phyloP scores from a whole-genome alignment of 1,284 basidiomycete species.

The Ganoderma sinense region DNA sequence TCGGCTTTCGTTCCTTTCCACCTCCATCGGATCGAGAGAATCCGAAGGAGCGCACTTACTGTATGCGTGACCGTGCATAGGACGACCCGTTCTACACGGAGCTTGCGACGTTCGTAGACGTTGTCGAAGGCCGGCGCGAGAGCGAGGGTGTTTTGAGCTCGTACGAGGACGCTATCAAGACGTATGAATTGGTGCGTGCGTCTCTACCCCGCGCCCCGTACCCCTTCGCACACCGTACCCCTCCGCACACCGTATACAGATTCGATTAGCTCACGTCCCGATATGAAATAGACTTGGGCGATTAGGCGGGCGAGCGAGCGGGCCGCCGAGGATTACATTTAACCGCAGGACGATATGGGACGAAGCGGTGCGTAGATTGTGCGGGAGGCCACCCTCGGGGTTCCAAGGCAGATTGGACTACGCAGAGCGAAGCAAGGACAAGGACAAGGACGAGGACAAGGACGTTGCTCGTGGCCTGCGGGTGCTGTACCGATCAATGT shows the following conservation, averaged over 20 bases:
- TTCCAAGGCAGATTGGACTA: neutral
- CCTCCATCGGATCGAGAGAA: no score
- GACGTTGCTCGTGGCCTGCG: neutral
- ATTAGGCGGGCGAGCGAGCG: slow-evolving; percentile 33
- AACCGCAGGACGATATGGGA: neutral
- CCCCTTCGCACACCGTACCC: no score
- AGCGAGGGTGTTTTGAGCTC: slow-evolving; percentile 30
- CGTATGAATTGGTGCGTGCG: slow-evolving; percentile 32
- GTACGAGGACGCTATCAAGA: slow-evolving; percentile 37
- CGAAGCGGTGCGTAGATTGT: neutral
- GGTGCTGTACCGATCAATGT: neutral
- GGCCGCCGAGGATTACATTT: slow-evolving; percentile 17
- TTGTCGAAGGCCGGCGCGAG: slow-evolving; percentile 29
- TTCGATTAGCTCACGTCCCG: neutral
- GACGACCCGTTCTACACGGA: slow-evolving; percentile 50
- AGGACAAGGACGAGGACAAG: neutral
- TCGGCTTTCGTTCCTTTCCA: neutral
- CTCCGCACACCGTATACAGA: neutral
- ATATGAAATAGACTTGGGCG: slow-evolving; percentile 31
- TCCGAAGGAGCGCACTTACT: no score
- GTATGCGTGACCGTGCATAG: no score
- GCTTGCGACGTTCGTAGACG: slow-evolving; percentile 46
- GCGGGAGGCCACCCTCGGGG: neutral
- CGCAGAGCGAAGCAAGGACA: neutral
- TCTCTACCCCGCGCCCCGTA: no score